phyloP scores from a whole-genome alignment of 163 green algal species.

The Prototheca wickerhamii region DNA sequence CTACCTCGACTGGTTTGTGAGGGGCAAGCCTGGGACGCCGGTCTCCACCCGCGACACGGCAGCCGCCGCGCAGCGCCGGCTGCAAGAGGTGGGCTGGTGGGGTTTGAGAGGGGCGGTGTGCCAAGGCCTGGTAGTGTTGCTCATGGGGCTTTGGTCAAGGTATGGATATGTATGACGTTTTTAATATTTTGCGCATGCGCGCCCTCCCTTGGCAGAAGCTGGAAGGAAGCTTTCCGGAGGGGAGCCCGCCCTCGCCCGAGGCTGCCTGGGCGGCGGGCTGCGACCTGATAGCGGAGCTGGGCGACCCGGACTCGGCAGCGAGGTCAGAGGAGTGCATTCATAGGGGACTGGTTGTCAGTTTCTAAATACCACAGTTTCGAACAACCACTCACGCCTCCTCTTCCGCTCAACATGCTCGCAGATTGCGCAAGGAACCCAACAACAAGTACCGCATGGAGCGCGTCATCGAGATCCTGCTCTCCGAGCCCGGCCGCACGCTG shows the following conservation, averaged over 20 bases:
- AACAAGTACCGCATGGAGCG: slow-evolving; percentile 88
- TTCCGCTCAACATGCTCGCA: slow-evolving; percentile 10
- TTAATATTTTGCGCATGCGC: no score
- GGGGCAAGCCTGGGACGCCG: slow-evolving; percentile 63
- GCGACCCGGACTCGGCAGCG: slow-evolving; percentile 46
- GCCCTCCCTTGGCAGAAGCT: slow-evolving; percentile 21
- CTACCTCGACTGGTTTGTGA: slow-evolving; percentile 87
- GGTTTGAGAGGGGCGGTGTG: no score
- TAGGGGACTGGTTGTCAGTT: no score
- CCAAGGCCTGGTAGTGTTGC: no score
- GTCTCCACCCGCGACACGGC: slow-evolving; percentile 24
- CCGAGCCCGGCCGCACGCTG: slow-evolving; percentile 4
- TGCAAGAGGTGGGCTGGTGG: slow-evolving; percentile 39
- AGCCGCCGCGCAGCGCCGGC: slow-evolving; percentile 9
- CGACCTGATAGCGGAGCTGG: slow-evolving; percentile 40
- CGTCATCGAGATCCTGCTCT: slow-evolving; percentile 73
- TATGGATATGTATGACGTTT: no score
- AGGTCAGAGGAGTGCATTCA: no score
- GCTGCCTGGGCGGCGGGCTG: slow-evolving; percentile 61
- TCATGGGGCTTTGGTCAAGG: no score
- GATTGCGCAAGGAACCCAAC: slow-evolving; percentile 62
- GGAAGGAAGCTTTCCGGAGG: no score
- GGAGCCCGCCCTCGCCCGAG: no score
- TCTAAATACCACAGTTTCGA: neutral
- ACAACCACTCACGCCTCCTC: neutral